phyloP scores from a whole-genome alignment of 768 basidiomycete species.

The Tephrocybe rancida region DNA sequence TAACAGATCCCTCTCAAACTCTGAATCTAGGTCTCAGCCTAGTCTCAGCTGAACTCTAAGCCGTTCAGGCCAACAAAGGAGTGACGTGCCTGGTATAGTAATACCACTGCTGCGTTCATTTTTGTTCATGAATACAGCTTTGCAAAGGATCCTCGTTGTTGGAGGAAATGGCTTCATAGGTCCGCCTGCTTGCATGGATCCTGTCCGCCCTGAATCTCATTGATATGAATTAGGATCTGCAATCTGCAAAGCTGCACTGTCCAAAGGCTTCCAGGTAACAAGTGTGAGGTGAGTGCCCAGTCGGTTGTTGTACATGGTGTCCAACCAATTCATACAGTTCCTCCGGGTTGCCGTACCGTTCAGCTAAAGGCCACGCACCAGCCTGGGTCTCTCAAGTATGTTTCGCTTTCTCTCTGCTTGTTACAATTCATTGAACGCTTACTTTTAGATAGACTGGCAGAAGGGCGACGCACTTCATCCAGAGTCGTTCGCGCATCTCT shows the following conservation, averaged over 20 bases:
- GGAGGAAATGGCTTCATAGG: constrained; percentile 99
- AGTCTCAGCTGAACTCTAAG: no score
- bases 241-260: constrained; percentile 85
- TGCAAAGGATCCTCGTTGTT: constrained; percentile 81
- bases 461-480: constrained; percentile 82
- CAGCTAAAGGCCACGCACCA: constrained; percentile 89
- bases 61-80: no score
- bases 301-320: neutral
- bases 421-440: constrained; percentile 4
- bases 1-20: no score
- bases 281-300: constrained; percentile 71
- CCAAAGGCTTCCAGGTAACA: constrained; percentile 83
- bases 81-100: no score
- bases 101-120: neutral
- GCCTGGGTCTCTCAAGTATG: constrained; percentile 80
- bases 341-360: constrained; percentile 82
- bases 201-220: neutral
- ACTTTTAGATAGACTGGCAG: constrained; percentile 81
- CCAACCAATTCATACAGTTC: constrained; percentile 49
- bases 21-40: no score
- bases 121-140: constrained; percentile 31
- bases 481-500: constrained; percentile 65
- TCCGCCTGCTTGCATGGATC: constrained; percentile 24
- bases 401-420: constrained; percentile 14
- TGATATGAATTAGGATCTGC: constrained; percentile 71